These are phyloP conservation scores for Pythium insidiosum DNA, from an alignment of 352 stramenopile species.

Conservation along the genomic window DNA sequence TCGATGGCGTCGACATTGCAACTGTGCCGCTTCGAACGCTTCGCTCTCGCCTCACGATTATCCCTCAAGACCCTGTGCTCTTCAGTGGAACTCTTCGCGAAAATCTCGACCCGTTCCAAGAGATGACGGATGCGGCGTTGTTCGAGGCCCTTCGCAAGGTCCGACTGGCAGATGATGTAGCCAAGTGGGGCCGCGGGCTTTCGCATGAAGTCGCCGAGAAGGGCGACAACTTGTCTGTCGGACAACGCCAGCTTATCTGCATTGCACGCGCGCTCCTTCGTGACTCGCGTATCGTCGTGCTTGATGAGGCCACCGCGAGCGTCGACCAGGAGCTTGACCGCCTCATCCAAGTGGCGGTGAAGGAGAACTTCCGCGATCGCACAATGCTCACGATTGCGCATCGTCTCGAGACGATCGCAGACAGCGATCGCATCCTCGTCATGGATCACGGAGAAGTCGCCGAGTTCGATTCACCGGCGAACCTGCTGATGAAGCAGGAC, in stretches of 20 bases:
- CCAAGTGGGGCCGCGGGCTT: constrained; percentile 24
- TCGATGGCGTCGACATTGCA: constrained; percentile 76
- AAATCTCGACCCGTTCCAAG: constrained; percentile 87
- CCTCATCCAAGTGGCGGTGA: constrained; percentile 60
- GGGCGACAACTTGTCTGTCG: constrained; percentile 91
- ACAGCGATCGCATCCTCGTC: constrained; percentile 77
- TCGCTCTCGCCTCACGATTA: constrained; percentile 22
- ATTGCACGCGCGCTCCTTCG: constrained; percentile 89
- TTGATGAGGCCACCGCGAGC: constrained; percentile 94
- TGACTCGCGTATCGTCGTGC: constrained; percentile 77
- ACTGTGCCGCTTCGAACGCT: constrained; percentile 14
- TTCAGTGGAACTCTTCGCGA: constrained; percentile 83
- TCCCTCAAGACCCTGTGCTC: constrained; percentile 87
- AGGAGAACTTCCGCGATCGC: constrained; percentile 50
- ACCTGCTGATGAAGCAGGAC: no score
- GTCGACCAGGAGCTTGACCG: constrained; percentile 84
- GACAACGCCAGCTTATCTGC: constrained; percentile 91
- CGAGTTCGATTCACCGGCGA: constrained; percentile 1
- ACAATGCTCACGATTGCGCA: constrained; percentile 92
- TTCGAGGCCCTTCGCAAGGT: constrained; percentile 23
- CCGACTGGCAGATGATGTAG: constrained; percentile 14
- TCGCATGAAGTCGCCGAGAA: constrained; percentile 81
- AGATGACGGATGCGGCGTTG: constrained; percentile 42
- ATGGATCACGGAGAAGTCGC: constrained; percentile 1
- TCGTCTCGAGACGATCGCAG: constrained; percentile 91